Conservation (phyloP, 2,329 filamentous ascomycete species). For the Epicoccum sorghinum region DNA sequence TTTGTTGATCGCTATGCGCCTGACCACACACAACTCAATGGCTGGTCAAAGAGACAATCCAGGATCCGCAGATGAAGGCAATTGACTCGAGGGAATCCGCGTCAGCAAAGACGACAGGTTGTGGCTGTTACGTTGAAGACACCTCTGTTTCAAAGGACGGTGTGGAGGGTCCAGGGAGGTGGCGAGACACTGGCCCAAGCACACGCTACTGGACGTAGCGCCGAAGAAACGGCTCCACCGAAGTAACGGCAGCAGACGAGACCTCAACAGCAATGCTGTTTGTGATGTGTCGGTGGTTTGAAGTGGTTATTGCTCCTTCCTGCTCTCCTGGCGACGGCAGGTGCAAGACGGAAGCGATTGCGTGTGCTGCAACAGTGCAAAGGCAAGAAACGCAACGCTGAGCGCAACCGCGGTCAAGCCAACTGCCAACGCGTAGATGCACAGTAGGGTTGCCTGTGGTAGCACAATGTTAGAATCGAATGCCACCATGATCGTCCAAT, state of each 20-base stretch:
- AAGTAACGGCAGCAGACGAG: not conserved
- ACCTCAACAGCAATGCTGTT: not conserved
- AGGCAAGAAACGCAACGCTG: not conserved
- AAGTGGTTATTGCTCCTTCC: not conserved
- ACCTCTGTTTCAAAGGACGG: slow-evolving; percentile 9
- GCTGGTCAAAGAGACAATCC: not conserved
- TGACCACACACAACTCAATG: slow-evolving; percentile 13
- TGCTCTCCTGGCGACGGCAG: not conserved
- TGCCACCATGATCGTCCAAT: not conserved
- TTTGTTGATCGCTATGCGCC: not conserved
- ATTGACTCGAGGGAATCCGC: not conserved
- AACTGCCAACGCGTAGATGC: not conserved
- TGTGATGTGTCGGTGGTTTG: not conserved
- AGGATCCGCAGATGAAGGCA: not conserved
- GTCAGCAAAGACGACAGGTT: not conserved
- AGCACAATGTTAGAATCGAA: not conserved
- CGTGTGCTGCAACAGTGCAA: not conserved
- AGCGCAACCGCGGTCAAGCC: not conserved
- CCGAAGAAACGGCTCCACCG: not conserved
- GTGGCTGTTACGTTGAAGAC: slow-evolving; percentile 4
- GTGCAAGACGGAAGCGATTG: not conserved
- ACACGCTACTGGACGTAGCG: slow-evolving; percentile 4
- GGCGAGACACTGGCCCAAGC: slow-evolving; percentile 17
- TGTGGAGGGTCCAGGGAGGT: slow-evolving; percentile 15
- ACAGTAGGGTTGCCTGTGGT: not conserved